phyloP scores from a whole-genome alignment of 768 basidiomycete species.

The Psilocybe tampanensis region DNA sequence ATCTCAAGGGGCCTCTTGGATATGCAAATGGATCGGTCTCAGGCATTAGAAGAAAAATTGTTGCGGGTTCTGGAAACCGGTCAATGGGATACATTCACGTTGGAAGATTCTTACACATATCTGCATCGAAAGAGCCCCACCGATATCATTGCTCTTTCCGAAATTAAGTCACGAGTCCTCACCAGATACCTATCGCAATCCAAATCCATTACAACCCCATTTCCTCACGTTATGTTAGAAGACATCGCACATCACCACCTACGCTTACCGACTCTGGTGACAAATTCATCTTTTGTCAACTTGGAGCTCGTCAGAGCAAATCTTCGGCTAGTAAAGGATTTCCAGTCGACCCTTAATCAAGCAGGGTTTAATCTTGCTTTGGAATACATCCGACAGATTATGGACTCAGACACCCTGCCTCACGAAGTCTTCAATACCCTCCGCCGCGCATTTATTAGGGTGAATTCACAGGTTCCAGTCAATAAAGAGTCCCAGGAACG shows the following conservation, averaged over 20 bases:
- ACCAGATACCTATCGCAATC: slow-evolving; percentile 12
- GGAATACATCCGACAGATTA: slow-evolving; percentile 28
- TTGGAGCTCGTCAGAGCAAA: slow-evolving; percentile 18
- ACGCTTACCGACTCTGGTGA: slow-evolving; percentile 18
- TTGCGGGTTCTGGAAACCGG: slow-evolving; percentile 15
- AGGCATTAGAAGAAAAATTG: slow-evolving; percentile 26
- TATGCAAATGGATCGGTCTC: slow-evolving; percentile 30
- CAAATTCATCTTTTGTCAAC: slow-evolving; percentile 5
- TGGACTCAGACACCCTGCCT: slow-evolving; percentile 25
- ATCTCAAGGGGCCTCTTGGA: slow-evolving; percentile 36
- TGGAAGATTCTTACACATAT: background rate
- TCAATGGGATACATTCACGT: background rate
- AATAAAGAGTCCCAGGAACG: slow-evolving; percentile 26
- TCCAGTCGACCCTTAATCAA: slow-evolving; percentile 30
- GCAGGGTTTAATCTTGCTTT: slow-evolving; percentile 31
- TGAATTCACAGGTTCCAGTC: slow-evolving; percentile 24
- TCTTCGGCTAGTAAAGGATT: slow-evolving; percentile 22
- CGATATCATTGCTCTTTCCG: slow-evolving; percentile 6
- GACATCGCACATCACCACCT: slow-evolving; percentile 17
- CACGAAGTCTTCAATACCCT: slow-evolving; percentile 41
- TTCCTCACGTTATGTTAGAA: slow-evolving; percentile 22
- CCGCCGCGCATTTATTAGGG: slow-evolving; percentile 36
- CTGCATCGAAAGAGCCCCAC: background rate
- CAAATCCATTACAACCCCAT: slow-evolving; percentile 14
- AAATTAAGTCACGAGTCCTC: slow-evolving; percentile 12